These are phyloP conservation scores for Acanthochlamys bracteata DNA, from an alignment of 106 monocot species.

Conservation along the genomic window DNA sequence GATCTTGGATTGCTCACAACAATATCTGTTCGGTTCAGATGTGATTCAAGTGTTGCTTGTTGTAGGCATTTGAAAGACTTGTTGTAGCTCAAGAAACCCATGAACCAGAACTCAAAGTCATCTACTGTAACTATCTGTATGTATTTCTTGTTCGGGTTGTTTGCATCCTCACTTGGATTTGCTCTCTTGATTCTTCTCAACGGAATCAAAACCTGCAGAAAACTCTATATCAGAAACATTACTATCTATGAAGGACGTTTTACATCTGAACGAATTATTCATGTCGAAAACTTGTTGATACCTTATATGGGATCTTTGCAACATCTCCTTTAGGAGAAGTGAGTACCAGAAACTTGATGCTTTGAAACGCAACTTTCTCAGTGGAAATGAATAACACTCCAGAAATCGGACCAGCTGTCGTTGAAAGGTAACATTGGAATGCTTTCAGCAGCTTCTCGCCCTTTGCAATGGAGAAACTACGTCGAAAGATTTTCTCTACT, in stretches of 20 bases:
- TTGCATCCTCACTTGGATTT: slow-evolving; percentile 25
- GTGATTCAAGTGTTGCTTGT: slow-evolving; percentile 5
- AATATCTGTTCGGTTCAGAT: neutral
- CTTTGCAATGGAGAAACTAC: slow-evolving; percentile 18
- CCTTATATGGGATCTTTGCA: slow-evolving; percentile 24
- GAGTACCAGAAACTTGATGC: slow-evolving; percentile 11
- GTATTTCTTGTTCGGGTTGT: slow-evolving; percentile 49
- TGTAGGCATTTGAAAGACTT: slow-evolving; percentile 41
- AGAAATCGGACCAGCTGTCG: slow-evolving; percentile 30
- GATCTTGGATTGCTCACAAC: neutral
- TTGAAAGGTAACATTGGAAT: slow-evolving; percentile 32
- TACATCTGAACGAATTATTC: no score
- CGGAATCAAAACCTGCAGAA: slow-evolving; percentile 41
- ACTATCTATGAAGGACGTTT: neutral
- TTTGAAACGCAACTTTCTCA: slow-evolving; percentile 26
- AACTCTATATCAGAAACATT: neutral
- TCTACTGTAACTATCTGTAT: slow-evolving; percentile 54
- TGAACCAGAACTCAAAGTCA: slow-evolving; percentile 60
- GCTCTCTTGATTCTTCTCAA: slow-evolving; percentile 32
- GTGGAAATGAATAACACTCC: slow-evolving; percentile 28
- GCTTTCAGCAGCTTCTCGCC: slow-evolving; percentile 36
- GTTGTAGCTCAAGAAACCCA: slow-evolving; percentile 46
- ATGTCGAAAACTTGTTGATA: neutral
- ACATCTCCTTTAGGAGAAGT: slow-evolving; percentile 19
- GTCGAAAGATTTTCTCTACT: slow-evolving; percentile 19